Base-by-base conservation (phyloP, 2,329 filamentous ascomycete genomes). In the Zymoseptoria crescenta region DNA sequence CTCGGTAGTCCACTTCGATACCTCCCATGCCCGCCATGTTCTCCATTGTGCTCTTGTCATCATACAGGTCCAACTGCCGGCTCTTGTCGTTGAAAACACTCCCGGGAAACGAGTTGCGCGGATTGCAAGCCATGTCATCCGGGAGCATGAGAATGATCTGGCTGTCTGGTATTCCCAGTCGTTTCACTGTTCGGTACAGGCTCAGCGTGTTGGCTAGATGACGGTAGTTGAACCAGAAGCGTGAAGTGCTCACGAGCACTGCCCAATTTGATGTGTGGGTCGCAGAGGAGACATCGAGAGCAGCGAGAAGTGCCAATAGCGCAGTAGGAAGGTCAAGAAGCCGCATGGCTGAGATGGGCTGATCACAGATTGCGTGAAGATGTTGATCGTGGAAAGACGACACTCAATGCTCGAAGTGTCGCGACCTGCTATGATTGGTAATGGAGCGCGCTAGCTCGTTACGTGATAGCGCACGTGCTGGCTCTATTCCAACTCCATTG, bases 141-240 rank as follows among this genome's bases (percentile, higher is more conserved):
- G 94, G 94, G n/a, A 99, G 85, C 92, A 99, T 97, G 66, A 99
- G 88, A 73, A 99, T 97, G 76, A 99, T 99, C 74, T 99, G 94
- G 55, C 91, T 96, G 76, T 99, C 94, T 41, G 94, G 94, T 61
- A 99, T 99, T 53, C 94, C 94, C 45, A 99, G 86, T 10, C 94
- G 89, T 79, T 99, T 99, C 64, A 99, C 94, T 59, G 94, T 99
- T 59, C 94, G 90, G 77, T 99, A 99, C 64, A 99, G 86, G 60
- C 93, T 96, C 62, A 99, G 85, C 19, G 96, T 94, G 77, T 99
- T 99, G 74, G 94, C 92, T 56, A 99, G 87, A 75, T 99, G 94
- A 59, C 94, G 89, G 77, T 99, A 99, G 79, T 99, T 99, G 85
- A 99, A 99, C 94, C 94, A 99, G 81, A 99, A 99, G 56, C 94